A percentile compares a stretch with the other conserved stretches of the same genome.
phyloP scores from a whole-genome alignment of 345 rosid genomes.

The Syzygium oleosum region DNA sequence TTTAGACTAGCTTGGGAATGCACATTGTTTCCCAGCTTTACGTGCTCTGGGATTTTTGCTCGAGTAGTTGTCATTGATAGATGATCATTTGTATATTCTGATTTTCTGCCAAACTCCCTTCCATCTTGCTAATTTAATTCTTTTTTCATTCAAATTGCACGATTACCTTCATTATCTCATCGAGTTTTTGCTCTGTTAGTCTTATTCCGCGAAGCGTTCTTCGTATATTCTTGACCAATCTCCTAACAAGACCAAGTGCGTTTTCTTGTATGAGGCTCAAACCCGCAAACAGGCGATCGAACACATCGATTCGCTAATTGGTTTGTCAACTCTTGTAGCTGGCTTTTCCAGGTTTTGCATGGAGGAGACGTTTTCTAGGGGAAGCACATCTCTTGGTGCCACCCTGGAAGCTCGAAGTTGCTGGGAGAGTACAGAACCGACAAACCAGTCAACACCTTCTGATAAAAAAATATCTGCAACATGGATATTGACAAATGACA shows the following conservation, averaged over 20 bases:
- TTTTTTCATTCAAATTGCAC: not conserved
- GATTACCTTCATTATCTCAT: not conserved
- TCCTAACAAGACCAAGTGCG: not conserved
- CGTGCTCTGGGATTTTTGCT: not conserved
- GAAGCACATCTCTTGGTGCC: not conserved
- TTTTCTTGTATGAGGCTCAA: not conserved
- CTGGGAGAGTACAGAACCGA: not conserved
- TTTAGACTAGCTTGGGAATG: not conserved
- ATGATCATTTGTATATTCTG: not conserved
- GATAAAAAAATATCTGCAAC: not conserved
- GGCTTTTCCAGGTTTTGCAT: not conserved
- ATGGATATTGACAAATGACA: not conserved
- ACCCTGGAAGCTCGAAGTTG: not conserved
- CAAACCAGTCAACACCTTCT: not conserved
- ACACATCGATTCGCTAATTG: not conserved
- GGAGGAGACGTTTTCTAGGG: not conserved
- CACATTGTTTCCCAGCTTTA: not conserved
- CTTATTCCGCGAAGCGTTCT: not conserved
- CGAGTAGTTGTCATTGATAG: not conserved
- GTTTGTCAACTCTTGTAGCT: not conserved
- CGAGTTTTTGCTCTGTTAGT: not conserved
- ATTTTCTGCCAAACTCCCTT: not conserved
- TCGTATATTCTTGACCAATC: not conserved
- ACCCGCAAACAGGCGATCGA: not conserved
- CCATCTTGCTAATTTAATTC: not conserved